Evolutionary conservation across 2,329 filamentous ascomycete species (phyloP), one percentile per base, ranked within the genome.

Genomic region (Nemania bipapillata): DNA sequence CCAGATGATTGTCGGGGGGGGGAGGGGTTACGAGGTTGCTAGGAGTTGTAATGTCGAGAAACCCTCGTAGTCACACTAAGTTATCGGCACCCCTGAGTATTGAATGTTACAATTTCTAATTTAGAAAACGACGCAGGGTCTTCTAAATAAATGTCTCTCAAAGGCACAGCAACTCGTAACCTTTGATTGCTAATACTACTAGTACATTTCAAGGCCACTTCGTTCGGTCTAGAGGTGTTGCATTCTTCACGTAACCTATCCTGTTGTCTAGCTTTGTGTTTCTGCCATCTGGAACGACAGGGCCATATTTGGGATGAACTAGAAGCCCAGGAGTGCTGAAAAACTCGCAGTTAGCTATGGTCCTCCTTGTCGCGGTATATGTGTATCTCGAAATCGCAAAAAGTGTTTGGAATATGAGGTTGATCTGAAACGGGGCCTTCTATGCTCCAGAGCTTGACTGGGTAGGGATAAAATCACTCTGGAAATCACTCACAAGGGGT

Each of bases 251-350:
- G 45, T 69, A 72, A 47, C 70, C 72, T 58, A 71, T 72, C 35
- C 70, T 61, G 30, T 73, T 72, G n/a, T 71, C 70, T 11, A 72
- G 42, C 26, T n/a, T 68, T 4, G 70, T 72, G 3, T 72, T 52
- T 37, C 72, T 60, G 9, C 71, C 71, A 49, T 73, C 67, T 0
- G 70, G 70, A 4, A 73, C 70, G 17, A 73, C 70, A 17, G 65
- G 68, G 22, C 73, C 73, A 30, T 72, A 73, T 28, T 73, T 74
- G 12, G 73, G 73, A 45, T 75, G 72, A 2, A 74, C 57, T 32
- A 75, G 49, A 11, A 75, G 60, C 0, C 73, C 73, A 3, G 66
- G 71, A 11, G 72, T 70, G 26, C 30, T 32, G 30, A 4, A 32
- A 32, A 4, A 32, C 30, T 32, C 4, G 30, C 4, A 32, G 9